Evolutionary conservation across 1,284 basidiomycete species (phyloP).

Genomic region (Leucoagaricus sp.): DNA sequence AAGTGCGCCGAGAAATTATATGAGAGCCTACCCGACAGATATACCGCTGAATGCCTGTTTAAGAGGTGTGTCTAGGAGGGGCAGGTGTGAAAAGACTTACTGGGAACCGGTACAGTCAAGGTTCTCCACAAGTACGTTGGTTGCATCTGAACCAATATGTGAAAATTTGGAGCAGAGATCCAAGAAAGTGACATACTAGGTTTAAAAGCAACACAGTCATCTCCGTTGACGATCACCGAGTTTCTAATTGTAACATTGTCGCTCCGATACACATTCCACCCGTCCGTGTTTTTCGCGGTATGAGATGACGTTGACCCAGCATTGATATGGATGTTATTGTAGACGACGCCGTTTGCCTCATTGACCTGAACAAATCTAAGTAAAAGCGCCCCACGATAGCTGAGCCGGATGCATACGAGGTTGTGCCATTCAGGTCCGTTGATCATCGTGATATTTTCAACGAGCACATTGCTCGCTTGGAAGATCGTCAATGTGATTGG

Average conservation of each 20-base stretch:
- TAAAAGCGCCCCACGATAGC: neutral
- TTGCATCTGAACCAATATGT: conserved; percentile 36
- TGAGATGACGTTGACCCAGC: conserved; percentile 48
- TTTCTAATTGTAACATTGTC: conserved; percentile 51
- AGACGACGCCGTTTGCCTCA: conserved; percentile 48
- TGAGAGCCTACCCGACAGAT: conserved; percentile 50
- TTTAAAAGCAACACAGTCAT: conserved; percentile 70
- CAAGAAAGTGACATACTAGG: conserved; percentile 44
- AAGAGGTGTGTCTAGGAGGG: neutral
- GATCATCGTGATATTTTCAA: conserved; percentile 52
- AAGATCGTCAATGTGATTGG: conserved; percentile 63
- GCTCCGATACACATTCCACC: conserved; percentile 66
- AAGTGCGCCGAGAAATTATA: neutral
- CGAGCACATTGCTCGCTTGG: conserved; percentile 54
- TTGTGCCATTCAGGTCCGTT: conserved; percentile 54
- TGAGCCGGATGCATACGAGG: conserved; percentile 37
- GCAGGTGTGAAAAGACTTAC: conserved; percentile 29
- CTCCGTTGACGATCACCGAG: conserved; percentile 59
- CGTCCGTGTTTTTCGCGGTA: conserved; percentile 54
- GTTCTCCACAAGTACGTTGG: conserved; percentile 60
- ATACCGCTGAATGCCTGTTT: conserved; percentile 44
- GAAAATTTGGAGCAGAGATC: neutral
- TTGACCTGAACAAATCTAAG: conserved; percentile 33
- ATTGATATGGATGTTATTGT: conserved; percentile 45
- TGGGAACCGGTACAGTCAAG: conserved; percentile 63